A percentile compares a stretch with the other conserved stretches of the same genome.
phyloP scores from a whole-genome alignment of 73 alveolate genomes.

The Urostyla sp. region DNA sequence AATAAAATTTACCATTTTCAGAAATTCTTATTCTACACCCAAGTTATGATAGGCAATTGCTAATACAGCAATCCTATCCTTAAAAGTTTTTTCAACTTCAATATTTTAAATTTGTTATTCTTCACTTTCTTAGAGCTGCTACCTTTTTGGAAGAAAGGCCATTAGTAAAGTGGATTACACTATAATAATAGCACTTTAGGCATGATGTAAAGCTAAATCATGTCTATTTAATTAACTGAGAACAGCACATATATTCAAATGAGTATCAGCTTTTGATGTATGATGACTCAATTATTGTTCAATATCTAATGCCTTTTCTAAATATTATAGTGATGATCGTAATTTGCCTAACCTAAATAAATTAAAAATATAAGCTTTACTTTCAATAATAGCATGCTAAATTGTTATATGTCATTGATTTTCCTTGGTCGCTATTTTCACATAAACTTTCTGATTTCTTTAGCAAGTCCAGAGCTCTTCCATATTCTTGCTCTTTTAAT shows the following conservation, averaged over 20 bases:
- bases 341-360: conserved; percentile 63
- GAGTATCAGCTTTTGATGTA: conserved; percentile 83
- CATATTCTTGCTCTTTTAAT: conserved; percentile 66
- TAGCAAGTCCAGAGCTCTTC: conserved; percentile 74
- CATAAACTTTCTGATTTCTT: conserved; percentile 80
- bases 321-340: conserved; percentile 80
- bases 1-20: conserved; percentile 55
- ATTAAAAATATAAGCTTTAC: not conserved
- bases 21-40: conserved; percentile 88
- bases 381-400: conserved; percentile 88
- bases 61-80: conserved; percentile 85
- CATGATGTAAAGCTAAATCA: conserved; percentile 86
- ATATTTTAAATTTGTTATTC: conserved; percentile 5
- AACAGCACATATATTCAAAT: conserved; percentile 88
- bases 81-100: conserved; percentile 60
- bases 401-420: conserved; percentile 89
- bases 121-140: conserved; percentile 27
- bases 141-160: conserved; percentile 67
- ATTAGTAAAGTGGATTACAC: conserved; percentile 60
- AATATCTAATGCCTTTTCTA: conserved; percentile 80
- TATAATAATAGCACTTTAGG: conserved; percentile 71
- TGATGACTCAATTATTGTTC: conserved; percentile 50
- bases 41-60: conserved; percentile 89
- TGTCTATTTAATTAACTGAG: conserved; percentile 79
- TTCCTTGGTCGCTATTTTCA: conserved; percentile 70